These are phyloP conservation scores for Protomyces pachydermus DNA, from an alignment of 1,139 yeast species.

Conservation along the genomic window DNA sequence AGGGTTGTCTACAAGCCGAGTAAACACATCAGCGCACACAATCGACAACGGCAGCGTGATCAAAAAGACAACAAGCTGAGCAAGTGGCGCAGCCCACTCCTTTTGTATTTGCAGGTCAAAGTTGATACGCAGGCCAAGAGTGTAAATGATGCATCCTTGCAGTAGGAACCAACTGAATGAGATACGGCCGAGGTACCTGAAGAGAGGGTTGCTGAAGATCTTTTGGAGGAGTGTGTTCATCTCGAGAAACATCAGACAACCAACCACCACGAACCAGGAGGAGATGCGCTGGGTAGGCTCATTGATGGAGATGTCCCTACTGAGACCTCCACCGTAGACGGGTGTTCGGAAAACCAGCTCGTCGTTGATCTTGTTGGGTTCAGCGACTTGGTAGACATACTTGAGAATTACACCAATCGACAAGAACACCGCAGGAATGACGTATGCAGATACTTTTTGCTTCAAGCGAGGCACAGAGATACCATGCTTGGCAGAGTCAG, in stretches of 20 bases:
- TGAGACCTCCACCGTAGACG: slow-evolving; percentile 23
- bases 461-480: slow-evolving; percentile 1
- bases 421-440: slow-evolving; percentile 13
- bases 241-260: slow-evolving; percentile 19
- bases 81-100: slow-evolving; percentile 18
- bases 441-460: slow-evolving; percentile 6
- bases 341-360: slow-evolving; percentile 21
- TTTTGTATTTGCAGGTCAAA: slow-evolving; percentile 6
- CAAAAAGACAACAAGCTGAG: slow-evolving; percentile 16
- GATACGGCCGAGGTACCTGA: slow-evolving; percentile 21
- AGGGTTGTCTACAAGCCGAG: slow-evolving; percentile 20
- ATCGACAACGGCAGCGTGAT: slow-evolving; percentile 4
- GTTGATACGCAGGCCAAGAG: slow-evolving; percentile 21
- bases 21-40: slow-evolving; percentile 11
- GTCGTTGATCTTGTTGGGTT: slow-evolving; percentile 18
- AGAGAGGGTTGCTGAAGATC: slow-evolving; percentile 14
- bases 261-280: slow-evolving; percentile 26
- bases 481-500: slow-evolving; percentile 9
- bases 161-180: slow-evolving; percentile 19
- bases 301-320: slow-evolving; percentile 7
- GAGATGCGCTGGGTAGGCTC: slow-evolving; percentile 22
- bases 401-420: slow-evolving; percentile 16
- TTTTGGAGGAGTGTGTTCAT: slow-evolving; percentile 8
- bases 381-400: slow-evolving; percentile 21
- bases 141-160: slow-evolving; percentile 21